Conservation (phyloP, 2,329 filamentous ascomycete species). For the Capronia americana region DNA sequence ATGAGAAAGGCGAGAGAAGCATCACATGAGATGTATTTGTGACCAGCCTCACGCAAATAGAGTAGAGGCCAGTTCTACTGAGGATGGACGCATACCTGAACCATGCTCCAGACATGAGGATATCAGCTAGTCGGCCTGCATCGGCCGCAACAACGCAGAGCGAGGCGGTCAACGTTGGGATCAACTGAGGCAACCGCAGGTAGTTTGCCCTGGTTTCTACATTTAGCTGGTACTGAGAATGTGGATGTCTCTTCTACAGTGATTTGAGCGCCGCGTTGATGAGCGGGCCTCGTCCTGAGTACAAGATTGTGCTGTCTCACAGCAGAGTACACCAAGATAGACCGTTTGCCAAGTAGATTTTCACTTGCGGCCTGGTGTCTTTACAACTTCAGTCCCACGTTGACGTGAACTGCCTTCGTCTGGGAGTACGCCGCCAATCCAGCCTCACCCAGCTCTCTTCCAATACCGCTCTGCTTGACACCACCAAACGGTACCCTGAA, state of each 20-base stretch:
- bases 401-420: constrained; percentile 51
- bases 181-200: not conserved
- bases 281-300: not conserved
- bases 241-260: not conserved
- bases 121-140: not conserved
- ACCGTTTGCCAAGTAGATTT: not conserved
- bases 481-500: constrained; percentile 52
- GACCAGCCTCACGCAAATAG: not conserved
- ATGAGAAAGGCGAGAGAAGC: not conserved
- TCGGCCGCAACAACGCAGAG: not conserved
- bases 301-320: not conserved
- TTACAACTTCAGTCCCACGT: constrained; percentile 47
- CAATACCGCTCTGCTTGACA: constrained; percentile 58
- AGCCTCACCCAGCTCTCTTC: constrained; percentile 55
- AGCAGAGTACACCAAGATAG: not conserved
- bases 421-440: constrained; percentile 51
- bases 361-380: not conserved
- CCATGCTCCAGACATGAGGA: not conserved
- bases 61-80: not conserved
- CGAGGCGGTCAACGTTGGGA: not conserved
- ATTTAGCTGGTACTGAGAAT: not conserved
- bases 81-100: not conserved
- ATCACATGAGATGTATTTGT: not conserved
- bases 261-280: not conserved
- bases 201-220: not conserved